These are phyloP conservation scores for Zoysia pacifica DNA, from an alignment of 176 grass and related monocot genomes.

Conservation along the genomic window DNA sequence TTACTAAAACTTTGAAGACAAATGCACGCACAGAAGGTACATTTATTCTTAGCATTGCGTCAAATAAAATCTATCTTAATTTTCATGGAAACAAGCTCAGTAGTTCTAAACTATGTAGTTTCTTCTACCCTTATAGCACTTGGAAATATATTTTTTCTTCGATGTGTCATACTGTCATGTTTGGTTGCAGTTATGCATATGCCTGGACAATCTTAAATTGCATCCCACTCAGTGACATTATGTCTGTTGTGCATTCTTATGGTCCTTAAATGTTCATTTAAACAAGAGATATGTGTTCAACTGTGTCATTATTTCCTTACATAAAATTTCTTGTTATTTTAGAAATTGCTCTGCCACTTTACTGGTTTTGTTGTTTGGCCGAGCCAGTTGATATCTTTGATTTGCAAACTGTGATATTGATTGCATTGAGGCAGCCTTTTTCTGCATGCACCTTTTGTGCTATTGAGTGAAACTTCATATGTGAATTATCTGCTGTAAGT, in stretches of 20 bases:
- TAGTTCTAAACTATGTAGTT: background rate
- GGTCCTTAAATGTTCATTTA: background rate
- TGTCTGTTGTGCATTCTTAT: background rate
- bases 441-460: background rate
- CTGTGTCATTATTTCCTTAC: background rate
- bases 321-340: slow-evolving; percentile 6
- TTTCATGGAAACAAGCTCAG: background rate
- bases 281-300: background rate
- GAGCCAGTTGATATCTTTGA: slow-evolving; percentile 1
- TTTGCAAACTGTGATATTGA: background rate
- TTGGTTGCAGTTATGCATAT: slow-evolving; percentile 8
- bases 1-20: slow-evolving; percentile 88
- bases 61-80: background rate
- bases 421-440: slow-evolving; percentile 7
- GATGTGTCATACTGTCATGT: background rate
- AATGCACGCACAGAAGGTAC: slow-evolving; percentile 81
- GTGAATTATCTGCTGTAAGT: background rate
- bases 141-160: background rate
- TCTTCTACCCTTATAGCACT: slow-evolving; percentile 22
- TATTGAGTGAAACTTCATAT: background rate
- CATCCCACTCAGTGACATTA: background rate
- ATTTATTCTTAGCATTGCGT: slow-evolving; percentile 9
- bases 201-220: background rate
- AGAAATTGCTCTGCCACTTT: background rate
- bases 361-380: slow-evolving; percentile 1